Base-by-base conservation (phyloP, 2,329 filamentous ascomycete genomes). In the Amphichorda felina region DNA sequence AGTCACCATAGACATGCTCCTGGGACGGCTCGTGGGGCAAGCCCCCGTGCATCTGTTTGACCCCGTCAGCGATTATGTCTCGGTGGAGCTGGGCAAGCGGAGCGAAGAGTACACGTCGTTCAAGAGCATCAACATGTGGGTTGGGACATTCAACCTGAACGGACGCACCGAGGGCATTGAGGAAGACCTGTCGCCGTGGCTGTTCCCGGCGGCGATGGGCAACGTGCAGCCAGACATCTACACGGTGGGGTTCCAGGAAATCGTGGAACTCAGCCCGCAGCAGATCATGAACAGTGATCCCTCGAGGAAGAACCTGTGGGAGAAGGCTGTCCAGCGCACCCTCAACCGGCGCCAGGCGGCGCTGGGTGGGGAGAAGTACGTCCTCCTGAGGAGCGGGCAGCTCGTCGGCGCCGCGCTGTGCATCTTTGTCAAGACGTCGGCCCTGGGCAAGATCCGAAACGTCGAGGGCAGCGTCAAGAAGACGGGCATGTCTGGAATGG, bases 281-380 rank as follows among this genome's bases (percentile, higher is more conserved):
- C 91, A 98, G 51, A 96, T 98, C 50, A 95, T 98, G 87, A 94
- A 93, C 44, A 96, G 88, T 40, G 89, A 98, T 53, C 91, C 91
- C 1, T 76, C 79, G 3, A 74, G 84, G 36, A 84, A 89, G 44
- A 79, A 86, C 43, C 63, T 79, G 15, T 98, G 91, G 91, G 91
- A 98, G 54, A 63, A 70, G 36, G 79, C 83, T 4, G 87, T 96
- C 17, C 79, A 80, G 44, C 67, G 66, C 31, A 85, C 80, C 11
- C 60, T 98, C 27, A 95, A 96, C 47, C 59, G 62, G 9, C 74
- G 82, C 43, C 78, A 85, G 14, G 69, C 71, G 28, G 64, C 65
- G 39, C 64, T 71, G 16, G 76, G 76, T 1, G 73, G 75, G 5
- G 79, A 88, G 37, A 82, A 80, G 41, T 98, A 98, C 59, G 85